Conservation (phyloP, 352 stramenopile genomes). For the Phytophthora gonapodyides region DNA sequence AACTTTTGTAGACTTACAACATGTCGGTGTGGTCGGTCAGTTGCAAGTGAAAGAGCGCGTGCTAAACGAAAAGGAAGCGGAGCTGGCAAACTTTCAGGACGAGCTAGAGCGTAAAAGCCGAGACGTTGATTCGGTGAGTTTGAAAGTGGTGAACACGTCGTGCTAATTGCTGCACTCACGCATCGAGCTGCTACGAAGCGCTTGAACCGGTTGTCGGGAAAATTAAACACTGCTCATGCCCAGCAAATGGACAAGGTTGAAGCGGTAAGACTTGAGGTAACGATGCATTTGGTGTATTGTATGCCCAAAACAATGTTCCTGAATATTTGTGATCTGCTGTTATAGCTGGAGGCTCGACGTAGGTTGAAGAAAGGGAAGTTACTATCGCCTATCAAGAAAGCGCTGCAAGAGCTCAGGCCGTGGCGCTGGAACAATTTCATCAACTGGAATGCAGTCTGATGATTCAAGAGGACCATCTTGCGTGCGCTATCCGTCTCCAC, state of each 20-base stretch:
- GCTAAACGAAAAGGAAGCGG: slow-evolving; percentile 45
- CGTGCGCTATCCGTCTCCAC: slow-evolving; percentile 1
- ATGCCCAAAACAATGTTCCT: background rate
- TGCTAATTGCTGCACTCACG: background rate
- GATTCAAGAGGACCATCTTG: slow-evolving; percentile 22
- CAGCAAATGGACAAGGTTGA: slow-evolving; percentile 13
- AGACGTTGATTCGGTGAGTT: slow-evolving; percentile 6
- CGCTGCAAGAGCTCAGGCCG: slow-evolving; percentile 3
- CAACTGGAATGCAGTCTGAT: slow-evolving; percentile 22
- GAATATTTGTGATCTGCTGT: background rate
- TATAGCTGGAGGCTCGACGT: slow-evolving; percentile 10
- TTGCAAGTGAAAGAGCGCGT: slow-evolving; percentile 50
- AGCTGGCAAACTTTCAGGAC: slow-evolving; percentile 31
- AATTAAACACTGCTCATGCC: background rate
- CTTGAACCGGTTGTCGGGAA: slow-evolving; percentile 3
- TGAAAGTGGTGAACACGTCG: background rate
- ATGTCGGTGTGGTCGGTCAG: slow-evolving; percentile 15
- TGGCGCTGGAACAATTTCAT: slow-evolving; percentile 13
- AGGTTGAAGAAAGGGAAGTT: slow-evolving; percentile 12
- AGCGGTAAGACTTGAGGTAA: slow-evolving; percentile 14
- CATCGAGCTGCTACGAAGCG: background rate
- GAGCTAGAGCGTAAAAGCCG: slow-evolving; percentile 22
- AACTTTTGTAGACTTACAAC: background rate
- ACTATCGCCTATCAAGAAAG: slow-evolving; percentile 8
- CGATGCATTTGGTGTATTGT: background rate